Evolutionary conservation across 768 basidiomycete species (phyloP).

Genomic region (Phaffia tasmanica): DNA sequence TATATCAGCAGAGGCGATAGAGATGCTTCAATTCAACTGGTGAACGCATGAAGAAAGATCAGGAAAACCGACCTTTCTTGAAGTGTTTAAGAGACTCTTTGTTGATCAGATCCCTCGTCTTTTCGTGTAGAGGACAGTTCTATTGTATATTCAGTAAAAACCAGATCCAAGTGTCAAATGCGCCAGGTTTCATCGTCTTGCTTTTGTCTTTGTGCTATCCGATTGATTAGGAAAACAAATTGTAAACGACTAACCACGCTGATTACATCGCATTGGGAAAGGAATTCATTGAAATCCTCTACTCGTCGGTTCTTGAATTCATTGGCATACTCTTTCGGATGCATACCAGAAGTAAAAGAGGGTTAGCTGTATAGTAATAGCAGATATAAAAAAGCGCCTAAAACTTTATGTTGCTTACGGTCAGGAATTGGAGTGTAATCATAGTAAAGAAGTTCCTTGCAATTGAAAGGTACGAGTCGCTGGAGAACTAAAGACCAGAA

Average conservation of each 20-base stretch:
- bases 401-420: background rate
- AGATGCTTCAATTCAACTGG: background rate
- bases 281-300: conserved; percentile 61
- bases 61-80: conserved; percentile 54
- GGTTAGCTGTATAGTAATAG: background rate
- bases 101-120: conserved; percentile 68
- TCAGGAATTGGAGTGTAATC: conserved; percentile 53
- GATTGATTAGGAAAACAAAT: conserved; percentile 32
- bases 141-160: too few species aligned
- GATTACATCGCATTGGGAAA: conserved; percentile 57
- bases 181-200: background rate
- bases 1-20: background rate
- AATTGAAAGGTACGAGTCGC: conserved; percentile 56
- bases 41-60: background rate
- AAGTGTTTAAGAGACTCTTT: conserved; percentile 70
- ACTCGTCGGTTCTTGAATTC: conserved; percentile 62
- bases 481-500: conserved; percentile 1
- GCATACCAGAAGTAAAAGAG: background rate
- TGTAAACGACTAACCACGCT: conserved; percentile 61
- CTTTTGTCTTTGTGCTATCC: background rate
- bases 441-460: conserved; percentile 82
- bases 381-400: conserved; percentile 36
- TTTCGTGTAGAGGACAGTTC: conserved; percentile 55
- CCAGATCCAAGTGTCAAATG: too few species aligned
- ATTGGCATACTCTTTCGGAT: conserved; percentile 39